Evolutionary conservation across 305 asterid genomes (phyloP), one percentile per base, ranked within the genome.

Genomic region (Fraxinus sp.): DNA sequence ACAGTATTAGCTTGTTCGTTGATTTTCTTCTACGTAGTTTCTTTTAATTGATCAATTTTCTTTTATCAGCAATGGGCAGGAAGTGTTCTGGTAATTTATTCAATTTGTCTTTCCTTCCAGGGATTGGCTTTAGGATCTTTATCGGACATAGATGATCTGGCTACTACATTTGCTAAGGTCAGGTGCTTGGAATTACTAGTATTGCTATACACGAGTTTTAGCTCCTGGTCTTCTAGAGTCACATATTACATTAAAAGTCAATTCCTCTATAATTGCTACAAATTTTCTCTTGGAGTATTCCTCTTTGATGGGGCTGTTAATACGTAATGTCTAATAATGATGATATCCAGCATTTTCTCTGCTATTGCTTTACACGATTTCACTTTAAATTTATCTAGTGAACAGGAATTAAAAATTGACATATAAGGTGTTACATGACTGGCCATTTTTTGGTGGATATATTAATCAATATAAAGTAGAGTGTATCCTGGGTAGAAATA

Each of bases 71-170:
- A 20, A 59, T 59, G 70, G 68, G 30, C 11, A 59, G 70, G 2
- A 20, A 30, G 41, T 71, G 76, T 43, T 71, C 11, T 16, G 66
- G 76, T 71, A 18, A 41, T 46, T 77, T 6, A n/a, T 43, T 14
- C 37, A 22, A 68, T 22, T 77, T 77, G 20, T 26, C 37, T 43
- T 55, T 55, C 22, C n/a, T 30, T 43, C 30, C 79, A 43, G 79
- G 79, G 20, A 43, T 26, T 22, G 26, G 37, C 36, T 1, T 77
- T 77, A 5, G 79, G 79, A 43, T 77, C 79, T 22, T 43, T 41
- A 18, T 77, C 79, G 30, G 79, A 46, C 33, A 77, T 77, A 11
- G 79, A 77, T 43, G 79, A 77, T 77, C 79, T 43, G 79, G 79
- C 79, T 2, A 77, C 68, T 6, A 77, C 79, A 43, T 43, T 77